Percentiles rank a stretch among this genome's conserved stretches.
Evolutionary conservation across 2,329 filamentous ascomycete genomes (phyloP).

Genomic region (Claviceps capensis): DNA sequence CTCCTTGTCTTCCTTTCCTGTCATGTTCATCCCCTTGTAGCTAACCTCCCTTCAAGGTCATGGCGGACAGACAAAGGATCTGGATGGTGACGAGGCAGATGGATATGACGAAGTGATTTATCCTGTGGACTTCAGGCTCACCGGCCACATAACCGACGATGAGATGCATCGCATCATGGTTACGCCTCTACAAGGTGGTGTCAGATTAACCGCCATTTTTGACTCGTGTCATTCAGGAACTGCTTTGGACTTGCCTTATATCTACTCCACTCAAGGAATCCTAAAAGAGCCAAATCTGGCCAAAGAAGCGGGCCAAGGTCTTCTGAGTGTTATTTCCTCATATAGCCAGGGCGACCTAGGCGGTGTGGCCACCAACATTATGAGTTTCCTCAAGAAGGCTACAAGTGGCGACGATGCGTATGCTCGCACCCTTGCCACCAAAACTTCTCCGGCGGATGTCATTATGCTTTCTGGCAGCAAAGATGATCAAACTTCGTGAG

Average conservation of each 20-base stretch:
- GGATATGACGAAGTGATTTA: constrained; percentile 78
- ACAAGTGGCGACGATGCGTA: constrained; percentile 69
- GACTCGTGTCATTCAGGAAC: constrained; percentile 56
- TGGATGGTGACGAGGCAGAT: constrained; percentile 69
- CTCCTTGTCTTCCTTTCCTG: not conserved
- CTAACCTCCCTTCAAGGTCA: constrained; percentile 36
- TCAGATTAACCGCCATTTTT: constrained; percentile 48
- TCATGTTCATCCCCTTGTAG: not conserved
- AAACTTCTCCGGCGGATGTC: constrained; percentile 89
- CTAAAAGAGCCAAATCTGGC: constrained; percentile 56
- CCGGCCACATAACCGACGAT: constrained; percentile 73
- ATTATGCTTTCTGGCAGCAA: constrained; percentile 98
- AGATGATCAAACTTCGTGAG: constrained; percentile 85
- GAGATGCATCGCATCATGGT: constrained; percentile 69
- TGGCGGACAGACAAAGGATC: constrained; percentile 67
- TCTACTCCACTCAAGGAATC: constrained; percentile 55
- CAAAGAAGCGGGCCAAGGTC: constrained; percentile 52
- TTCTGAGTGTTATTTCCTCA: constrained; percentile 45
- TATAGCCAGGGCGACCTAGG: constrained; percentile 61
- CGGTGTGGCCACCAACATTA: constrained; percentile 66
- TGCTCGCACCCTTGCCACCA: constrained; percentile 68
- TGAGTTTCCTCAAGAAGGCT: constrained; percentile 82
- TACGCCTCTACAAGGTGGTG: constrained; percentile 38
- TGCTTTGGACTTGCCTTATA: constrained; percentile 51
- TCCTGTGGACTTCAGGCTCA: constrained; percentile 65